phyloP scores from a whole-genome alignment of 495 filamentous ascomycete genomes.

The Aspergillus affinis region DNA sequence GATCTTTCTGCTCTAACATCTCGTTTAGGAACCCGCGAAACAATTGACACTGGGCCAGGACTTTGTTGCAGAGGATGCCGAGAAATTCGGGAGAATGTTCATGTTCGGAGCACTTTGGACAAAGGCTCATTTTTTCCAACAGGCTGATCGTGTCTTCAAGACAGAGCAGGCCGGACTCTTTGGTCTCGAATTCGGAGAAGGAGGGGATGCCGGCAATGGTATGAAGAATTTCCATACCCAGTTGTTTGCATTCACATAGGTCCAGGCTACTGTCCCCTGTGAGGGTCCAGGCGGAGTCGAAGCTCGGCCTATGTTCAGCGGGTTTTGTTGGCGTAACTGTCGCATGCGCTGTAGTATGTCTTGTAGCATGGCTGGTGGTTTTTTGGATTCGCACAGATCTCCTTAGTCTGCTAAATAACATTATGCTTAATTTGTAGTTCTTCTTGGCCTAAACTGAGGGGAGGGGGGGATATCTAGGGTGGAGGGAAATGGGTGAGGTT shows the following conservation, averaged over 20 bases:
- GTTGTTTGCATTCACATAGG: background rate
- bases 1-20: background rate
- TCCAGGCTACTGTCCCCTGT: background rate
- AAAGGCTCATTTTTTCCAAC: constrained; percentile 11
- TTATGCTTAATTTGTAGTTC: background rate
- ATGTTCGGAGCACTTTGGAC: constrained; percentile 1
- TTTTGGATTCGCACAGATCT: background rate
- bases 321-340: background rate
- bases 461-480: background rate
- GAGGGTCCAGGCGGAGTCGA: background rate
- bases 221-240: background rate
- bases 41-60: background rate
- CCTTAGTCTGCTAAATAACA: background rate
- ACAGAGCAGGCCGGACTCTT: background rate
- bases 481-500: background rate
- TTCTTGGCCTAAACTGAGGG: background rate
- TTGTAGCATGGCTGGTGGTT: background rate
- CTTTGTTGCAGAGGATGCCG: constrained; percentile 1
- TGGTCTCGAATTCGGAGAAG: background rate
- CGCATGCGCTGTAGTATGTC: background rate
- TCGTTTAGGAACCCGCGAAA: background rate
- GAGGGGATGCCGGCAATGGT: background rate
- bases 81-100: background rate
- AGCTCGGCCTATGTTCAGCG: background rate
- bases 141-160: constrained; percentile 1